Evolutionary conservation across 2,329 filamentous ascomycete species (phyloP).

Genomic region (Xylariaceae sp.): DNA sequence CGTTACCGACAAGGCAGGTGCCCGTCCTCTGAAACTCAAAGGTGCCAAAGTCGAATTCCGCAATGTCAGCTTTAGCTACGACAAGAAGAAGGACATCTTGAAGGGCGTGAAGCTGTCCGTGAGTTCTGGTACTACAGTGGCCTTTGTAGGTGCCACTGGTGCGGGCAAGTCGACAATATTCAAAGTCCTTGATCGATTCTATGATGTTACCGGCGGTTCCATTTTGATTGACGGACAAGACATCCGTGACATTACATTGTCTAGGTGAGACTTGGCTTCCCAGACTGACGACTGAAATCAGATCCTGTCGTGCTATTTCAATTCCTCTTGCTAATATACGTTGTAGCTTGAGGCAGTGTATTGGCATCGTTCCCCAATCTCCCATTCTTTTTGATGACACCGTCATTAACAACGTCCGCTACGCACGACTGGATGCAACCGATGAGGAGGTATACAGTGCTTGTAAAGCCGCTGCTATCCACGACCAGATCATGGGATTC

Average conservation of each 20-base stretch:
- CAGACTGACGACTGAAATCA: not conserved
- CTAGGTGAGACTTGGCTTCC: constrained; percentile 24
- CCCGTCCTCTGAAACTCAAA: constrained; percentile 48
- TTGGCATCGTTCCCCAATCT: constrained; percentile 46
- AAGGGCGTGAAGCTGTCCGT: constrained; percentile 51
- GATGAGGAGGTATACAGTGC: constrained; percentile 50
- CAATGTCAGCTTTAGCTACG: constrained; percentile 57
- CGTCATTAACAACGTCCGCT: constrained; percentile 55
- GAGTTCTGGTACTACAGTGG: constrained; percentile 52
- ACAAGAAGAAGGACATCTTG: constrained; percentile 57
- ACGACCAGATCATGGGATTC: constrained; percentile 52
- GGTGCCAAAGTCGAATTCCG: constrained; percentile 55
- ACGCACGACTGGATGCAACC: constrained; percentile 47
- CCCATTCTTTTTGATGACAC: constrained; percentile 52
- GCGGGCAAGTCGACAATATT: constrained; percentile 51
- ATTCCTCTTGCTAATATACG: constrained; percentile 4
- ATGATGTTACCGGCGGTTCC: constrained; percentile 45
- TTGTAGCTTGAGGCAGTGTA: constrained; percentile 38
- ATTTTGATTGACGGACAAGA: constrained; percentile 47
- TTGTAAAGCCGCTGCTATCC: constrained; percentile 53
- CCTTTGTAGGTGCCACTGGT: constrained; percentile 60
- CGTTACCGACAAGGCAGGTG: constrained; percentile 50
- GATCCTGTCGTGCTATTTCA: not conserved
- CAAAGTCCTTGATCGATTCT: constrained; percentile 51
- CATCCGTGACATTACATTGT: constrained; percentile 40